Evolutionary conservation across 495 filamentous ascomycete species (phyloP), one percentile per base, ranked within the genome.

Genomic region (Physcia stellaris): DNA sequence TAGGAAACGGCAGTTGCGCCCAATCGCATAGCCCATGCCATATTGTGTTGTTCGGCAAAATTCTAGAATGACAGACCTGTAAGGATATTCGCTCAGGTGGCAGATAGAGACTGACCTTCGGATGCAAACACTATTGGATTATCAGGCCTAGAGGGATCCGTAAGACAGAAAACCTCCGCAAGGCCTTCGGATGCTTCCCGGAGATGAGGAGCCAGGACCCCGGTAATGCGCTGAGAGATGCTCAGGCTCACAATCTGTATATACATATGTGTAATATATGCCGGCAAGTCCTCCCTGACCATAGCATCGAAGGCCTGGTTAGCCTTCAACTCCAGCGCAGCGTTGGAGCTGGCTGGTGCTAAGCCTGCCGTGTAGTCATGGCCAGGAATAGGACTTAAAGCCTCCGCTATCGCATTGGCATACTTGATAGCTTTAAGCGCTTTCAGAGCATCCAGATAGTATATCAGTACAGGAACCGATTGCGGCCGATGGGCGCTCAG

Each of bases 61-160:
- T 52, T 74, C 72, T 73, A 16, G 24, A 11, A 29, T 10, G 7
- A 4, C 13, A 11, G 7, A 7, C 36, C 0, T 19, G 6, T 12
- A 0, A 30, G 28, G 35, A 4, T 31, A 19, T 16, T 6, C 2
- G 13, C 1, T 11, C 1, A 24, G 12, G 4, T 24, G 24, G 5
- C 11, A 32, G 13, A 24, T 24, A 4, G 17, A 12, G 17, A 3
- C 60, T 22, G 60, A 82, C 79, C 79, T 65, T 83, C 73, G 2
- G 79, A 83, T 17, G 78, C 75, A 59, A 86, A 85, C 2, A 86
- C 71, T 42, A 88, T 80, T 1, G 80, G 83, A 53, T 86, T 83
- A 49, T 80, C 82, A 3, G 68, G 64, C 43, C 79, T 61, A 13
- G 75, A 76, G 3, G 81, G 79, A 57, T 88, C 83, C 2, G 79